Base-by-base conservation (phyloP, 441 rosid genomes). In the Corymbia citriodora region DNA sequence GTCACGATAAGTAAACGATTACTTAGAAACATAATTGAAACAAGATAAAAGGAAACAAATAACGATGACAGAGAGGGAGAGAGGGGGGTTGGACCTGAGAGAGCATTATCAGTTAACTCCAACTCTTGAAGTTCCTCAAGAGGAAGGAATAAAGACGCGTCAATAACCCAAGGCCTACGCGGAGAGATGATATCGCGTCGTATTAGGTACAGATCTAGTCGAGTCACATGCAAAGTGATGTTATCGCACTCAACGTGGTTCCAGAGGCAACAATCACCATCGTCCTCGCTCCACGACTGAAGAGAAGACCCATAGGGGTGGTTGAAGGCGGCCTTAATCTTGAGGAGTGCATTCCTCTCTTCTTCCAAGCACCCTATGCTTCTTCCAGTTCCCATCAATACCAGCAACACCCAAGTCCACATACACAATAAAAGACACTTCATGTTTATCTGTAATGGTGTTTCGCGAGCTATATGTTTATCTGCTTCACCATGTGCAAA, bases 251-350 rank as follows among this genome's bases (percentile, higher is more conserved):
- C 8, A 2, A 61, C 4, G 17, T 16, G 4, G 13, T 27, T 14
- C 31, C 31, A 27, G 16, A 6, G 0, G 31, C 68, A 61, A 12
- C 68, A 12, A 1, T 61, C 31, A 61, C 31, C 68, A 6, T 61
- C 0, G 0, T 15, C 31, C 0, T 61, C 68, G 6, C 8, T 0
- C 68, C 68, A 61, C 2, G 68, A 61, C 0, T 8, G 15, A 61
- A 27, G 31, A 61, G 3, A 5, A 61, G 68, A 61, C 17, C 68
- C 31, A 61, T 61, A 11, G 16, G 7, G 31, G 31, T 12, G 68
- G 3, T 61, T 61, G 68, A 12, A 61, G 68, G 68, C 1, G 17
- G 68, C 31, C 3, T 61, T 1, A 61, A 61, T 2, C 31, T 5
- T 0, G 16, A 61, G 68, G 4, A 12, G 68, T 0, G 9, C 68